Evolutionary conservation across 371 early-diverging fungal species (phyloP).

Genomic region (Mortierella polycephala): DNA sequence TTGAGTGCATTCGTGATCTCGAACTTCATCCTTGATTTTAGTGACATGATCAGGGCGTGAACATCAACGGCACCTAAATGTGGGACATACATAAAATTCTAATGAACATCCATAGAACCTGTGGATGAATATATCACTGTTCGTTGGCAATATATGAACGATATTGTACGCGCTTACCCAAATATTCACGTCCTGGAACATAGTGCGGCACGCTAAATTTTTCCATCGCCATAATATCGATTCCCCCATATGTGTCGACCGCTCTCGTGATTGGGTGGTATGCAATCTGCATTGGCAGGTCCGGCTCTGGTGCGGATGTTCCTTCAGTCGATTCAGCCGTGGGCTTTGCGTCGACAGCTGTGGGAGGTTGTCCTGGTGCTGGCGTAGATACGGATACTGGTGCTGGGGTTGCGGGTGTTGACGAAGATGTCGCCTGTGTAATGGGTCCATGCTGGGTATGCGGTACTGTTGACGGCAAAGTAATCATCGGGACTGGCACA

Average conservation of each 20-base stretch:
- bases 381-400: conserved; percentile 1
- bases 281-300: conserved; percentile 26
- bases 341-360: conserved; percentile 1
- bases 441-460: conserved; percentile 29
- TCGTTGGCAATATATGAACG: not conserved
- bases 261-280: conserved; percentile 62
- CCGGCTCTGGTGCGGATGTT: not conserved
- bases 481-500: conserved; percentile 44
- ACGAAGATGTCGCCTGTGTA: conserved; percentile 10
- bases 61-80: conserved; percentile 73
- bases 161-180: conserved; percentile 53
- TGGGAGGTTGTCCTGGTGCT: too few relatives aligned
- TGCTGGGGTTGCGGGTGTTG: conserved; percentile 8
- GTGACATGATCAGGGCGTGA: conserved; percentile 78
- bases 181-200: conserved; percentile 67
- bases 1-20: conserved; percentile 81
- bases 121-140: not conserved
- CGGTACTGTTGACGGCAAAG: conserved; percentile 34
- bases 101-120: not conserved
- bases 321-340: conserved; percentile 5
- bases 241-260: conserved; percentile 80
- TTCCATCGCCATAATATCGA: conserved; percentile 74
- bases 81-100: not conserved
- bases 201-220: conserved; percentile 67
- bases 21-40: conserved; percentile 79